Evolutionary conservation across 2,329 filamentous ascomycete genomes (phyloP), one percentile per base, ranked within the genome.

Genomic region (Fusarium domesticum): DNA sequence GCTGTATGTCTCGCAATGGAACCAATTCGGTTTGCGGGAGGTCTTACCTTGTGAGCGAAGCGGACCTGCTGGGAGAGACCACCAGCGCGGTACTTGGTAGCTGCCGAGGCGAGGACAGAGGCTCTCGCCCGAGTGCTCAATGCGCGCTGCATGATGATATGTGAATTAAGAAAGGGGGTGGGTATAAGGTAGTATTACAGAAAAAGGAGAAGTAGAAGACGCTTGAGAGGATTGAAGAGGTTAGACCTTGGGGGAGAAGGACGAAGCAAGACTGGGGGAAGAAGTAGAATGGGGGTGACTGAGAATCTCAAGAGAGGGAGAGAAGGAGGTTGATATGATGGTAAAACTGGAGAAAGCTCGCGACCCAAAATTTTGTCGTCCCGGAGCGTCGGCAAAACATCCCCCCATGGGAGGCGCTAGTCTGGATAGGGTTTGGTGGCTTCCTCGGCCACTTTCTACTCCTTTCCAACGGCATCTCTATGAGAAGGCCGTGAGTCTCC

Each of bases 21-120:
- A 11, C 43, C 42, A 47, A 60, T 51, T 45, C 31, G 36, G 23
- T 28, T 28, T 28, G 7, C 14, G 7, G 7, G 8, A 12, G 7
- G 3, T 59, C 64, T 51, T 78, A 95, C 90, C 89, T 97, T 97
- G 82, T 97, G 92, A 58, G 92, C 89, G 70, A 95, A 98, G 69
- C 93, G 83, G 71, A 95, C 83, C 77, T 97, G 92, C 72, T 95
- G 89, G 61, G 89, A 77, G 62, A 89, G 70, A 61, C 81, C 78
- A 63, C 75, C 73, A 50, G 83, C 75, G 63, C 84, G 82, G 69
- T 84, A 77, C 67, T 80, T 81, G 61, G 74, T 73, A 58, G 83
- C 74, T 68, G 78, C 80, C 67, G 85, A 80, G 56, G 83, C 85
- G 62, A 92, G 83, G 77, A 85, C 83, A 60, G 89, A 87, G 68